Conservation (phyloP, 108 stramenopile genomes). For the Pseudonitzschia pungens region DNA sequence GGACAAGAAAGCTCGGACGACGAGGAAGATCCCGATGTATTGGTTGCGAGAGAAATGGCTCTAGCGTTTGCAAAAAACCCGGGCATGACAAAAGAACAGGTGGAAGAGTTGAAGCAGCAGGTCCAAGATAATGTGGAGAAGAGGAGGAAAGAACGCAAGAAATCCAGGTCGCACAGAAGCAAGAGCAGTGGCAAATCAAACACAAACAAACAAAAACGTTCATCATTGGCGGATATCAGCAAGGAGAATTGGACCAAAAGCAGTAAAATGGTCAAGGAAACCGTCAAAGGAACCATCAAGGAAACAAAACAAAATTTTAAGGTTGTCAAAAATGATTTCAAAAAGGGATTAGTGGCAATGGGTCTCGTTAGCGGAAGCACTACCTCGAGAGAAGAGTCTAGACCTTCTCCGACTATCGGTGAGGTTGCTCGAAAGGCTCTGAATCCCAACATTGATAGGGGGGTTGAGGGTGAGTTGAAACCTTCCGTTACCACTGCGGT, state of each 20-base stretch:
- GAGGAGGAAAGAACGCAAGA: background rate
- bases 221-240: background rate
- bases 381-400: no score
- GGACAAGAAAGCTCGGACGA: background rate
- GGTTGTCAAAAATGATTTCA: background rate
- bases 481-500: background rate
- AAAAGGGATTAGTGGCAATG: background rate
- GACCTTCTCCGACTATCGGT: background rate
- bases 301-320: background rate
- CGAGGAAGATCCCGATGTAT: slow-evolving; percentile 50
- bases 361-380: background rate
- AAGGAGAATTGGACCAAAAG: background rate
- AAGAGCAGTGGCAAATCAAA: slow-evolving; percentile 3
- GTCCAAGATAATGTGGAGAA: background rate
- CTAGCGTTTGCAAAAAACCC: slow-evolving; percentile 67
- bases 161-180: background rate
- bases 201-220: background rate
- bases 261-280: background rate
- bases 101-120: slow-evolving; percentile 30
- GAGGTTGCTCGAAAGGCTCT: background rate
- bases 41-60: slow-evolving; percentile 66
- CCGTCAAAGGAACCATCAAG: background rate
- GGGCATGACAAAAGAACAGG: slow-evolving; percentile 59
- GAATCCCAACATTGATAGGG: background rate
- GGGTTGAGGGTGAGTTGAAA: background rate